Evolutionary conservation across 345 rosid species (phyloP), one percentile per base, ranked within the genome.

Genomic region (Euphorbia pulcherrima): DNA sequence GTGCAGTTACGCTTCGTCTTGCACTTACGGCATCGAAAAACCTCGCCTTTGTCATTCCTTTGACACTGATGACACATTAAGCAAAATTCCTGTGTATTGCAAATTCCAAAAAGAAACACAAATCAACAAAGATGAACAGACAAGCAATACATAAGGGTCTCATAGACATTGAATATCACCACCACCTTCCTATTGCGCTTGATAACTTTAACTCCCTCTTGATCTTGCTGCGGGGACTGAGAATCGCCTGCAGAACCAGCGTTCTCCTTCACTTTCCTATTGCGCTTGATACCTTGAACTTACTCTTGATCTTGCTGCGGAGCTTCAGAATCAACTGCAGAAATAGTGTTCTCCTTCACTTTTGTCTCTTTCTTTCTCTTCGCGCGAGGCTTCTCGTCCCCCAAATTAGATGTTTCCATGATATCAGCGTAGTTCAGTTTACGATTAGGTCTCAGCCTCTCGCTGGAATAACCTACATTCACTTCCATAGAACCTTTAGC

Each of bases 31-130:
- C 90, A 88, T 27, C 83, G 55, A 55, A 80, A 86, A 71, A 83
- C 85, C 27, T 51, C 50, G 30, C 80, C 86, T 41, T 74, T 86
- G 54, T 86, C 89, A 57, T 72, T 83, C 54, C 86, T 64, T 69
- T 88, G 80, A 70, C 94, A 88, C 41, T 88, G 94, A 68, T 88
- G 90, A 61, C 93, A 88, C 83, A 72, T 87, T 47, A 29, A 28
- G 6, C 80, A 69, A n/a, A 58, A 20, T 9, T 69, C 77, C 67
- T 2, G 48, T 64, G 0, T 52, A 67, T 80, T 79, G 40, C 54
- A 70, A 20, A 26, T 33, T 29, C 55, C 47, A 46, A 47, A 52
- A 6, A 18, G 60, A 20, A 51, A 61, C 30, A 29, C 17, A 47
- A 68, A 58, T 28, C 10, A 14, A 14, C 16, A n/a, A 29, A 26